phyloP scores from a whole-genome alignment of 305 asterid species.

The Solanum aculeatissimum region DNA sequence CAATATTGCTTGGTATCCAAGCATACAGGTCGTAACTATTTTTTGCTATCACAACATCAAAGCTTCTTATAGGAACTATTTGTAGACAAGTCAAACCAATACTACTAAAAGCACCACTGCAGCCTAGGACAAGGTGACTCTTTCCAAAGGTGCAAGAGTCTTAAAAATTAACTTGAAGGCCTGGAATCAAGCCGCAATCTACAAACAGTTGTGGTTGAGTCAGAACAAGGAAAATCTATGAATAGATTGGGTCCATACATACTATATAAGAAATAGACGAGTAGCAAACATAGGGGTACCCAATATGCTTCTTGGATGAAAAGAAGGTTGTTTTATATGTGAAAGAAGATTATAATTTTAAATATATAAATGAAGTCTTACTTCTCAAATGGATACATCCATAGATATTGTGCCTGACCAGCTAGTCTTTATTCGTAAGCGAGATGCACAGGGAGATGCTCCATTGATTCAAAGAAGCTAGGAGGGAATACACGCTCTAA shows the following conservation, averaged over 20 bases:
- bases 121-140: background rate
- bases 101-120: no score
- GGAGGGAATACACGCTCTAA: background rate
- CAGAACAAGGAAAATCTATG: background rate
- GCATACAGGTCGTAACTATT: background rate
- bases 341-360: background rate
- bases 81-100: no score
- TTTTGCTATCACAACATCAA: background rate
- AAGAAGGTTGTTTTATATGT: background rate
- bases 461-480: background rate
- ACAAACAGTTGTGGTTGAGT: background rate
- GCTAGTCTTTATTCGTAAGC: background rate
- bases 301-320: no score
- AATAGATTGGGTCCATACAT: no score
- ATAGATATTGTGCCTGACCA: background rate
- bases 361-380: background rate
- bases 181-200: background rate
- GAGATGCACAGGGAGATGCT: background rate
- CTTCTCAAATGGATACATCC: background rate
- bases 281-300: no score
- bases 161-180: no score
- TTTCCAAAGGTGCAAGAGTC: background rate
- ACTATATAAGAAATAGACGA: no score
- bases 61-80: background rate
- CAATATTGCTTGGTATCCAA: no score